Evolutionary conservation across 2,329 filamentous ascomycete genomes (phyloP).

Genomic region (Diaporthe humulicola): DNA sequence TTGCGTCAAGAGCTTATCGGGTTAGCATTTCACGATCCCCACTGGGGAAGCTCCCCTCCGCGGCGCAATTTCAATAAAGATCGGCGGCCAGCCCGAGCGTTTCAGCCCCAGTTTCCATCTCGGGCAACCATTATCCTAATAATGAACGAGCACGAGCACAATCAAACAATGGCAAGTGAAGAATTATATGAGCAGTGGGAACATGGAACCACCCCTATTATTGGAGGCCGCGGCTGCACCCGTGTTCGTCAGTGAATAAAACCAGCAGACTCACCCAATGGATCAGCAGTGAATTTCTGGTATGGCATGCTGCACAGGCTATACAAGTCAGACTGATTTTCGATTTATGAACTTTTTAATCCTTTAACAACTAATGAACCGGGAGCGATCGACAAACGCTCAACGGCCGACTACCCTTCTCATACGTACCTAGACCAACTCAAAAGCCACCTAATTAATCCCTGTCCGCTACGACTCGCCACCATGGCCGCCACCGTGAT

Average conservation of each 20-base stretch:
- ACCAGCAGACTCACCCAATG: constrained; percentile 2
- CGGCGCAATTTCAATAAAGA: constrained; percentile 31
- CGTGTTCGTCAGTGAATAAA: constrained; percentile 24
- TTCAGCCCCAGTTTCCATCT: constrained; percentile 32
- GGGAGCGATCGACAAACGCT: background rate
- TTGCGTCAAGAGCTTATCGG: constrained; percentile 31
- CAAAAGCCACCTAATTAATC: background rate
- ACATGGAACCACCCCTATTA: constrained; percentile 21
- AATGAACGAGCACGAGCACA: constrained; percentile 30
- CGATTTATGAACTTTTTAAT: constrained; percentile 1
- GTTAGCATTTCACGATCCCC: constrained; percentile 1
- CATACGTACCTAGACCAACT: background rate
- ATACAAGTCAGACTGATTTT: background rate
- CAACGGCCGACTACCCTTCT: background rate
- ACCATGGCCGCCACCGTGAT: background rate
- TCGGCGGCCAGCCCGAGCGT: constrained; percentile 29
- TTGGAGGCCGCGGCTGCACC: background rate
- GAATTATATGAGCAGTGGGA: constrained; percentile 16
- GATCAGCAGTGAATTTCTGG: background rate
- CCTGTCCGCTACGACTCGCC: background rate
- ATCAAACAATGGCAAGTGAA: constrained; percentile 29
- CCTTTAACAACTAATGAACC: background rate
- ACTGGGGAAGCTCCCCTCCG: constrained; percentile 22
- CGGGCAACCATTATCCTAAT: constrained; percentile 21
- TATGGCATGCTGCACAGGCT: constrained; percentile 8